Percentiles rank a stretch among this genome's conserved stretches.
phyloP scores from a whole-genome alignment of 441 rosid species.

The Bruguiera hainesii region DNA sequence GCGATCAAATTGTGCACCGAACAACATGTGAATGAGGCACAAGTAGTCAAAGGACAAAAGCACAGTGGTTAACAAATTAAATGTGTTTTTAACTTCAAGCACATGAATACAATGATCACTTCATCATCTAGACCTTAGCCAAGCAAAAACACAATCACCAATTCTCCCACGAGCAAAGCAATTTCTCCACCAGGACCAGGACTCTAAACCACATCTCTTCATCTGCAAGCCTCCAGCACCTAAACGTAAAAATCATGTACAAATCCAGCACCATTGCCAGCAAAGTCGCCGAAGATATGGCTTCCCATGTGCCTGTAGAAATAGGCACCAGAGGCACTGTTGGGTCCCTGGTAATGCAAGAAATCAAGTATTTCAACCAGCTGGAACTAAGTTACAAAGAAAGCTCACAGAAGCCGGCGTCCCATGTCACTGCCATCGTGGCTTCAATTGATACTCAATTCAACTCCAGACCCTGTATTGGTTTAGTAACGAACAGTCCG shows the following conservation, averaged over 20 bases:
- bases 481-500: conserved; percentile 27
- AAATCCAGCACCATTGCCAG: conserved; percentile 23
- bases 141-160: conserved; percentile 24
- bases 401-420: conserved; percentile 31
- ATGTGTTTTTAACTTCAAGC: conserved; percentile 34
- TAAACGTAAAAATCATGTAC: conserved; percentile 22
- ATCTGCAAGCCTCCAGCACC: conserved; percentile 25
- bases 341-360: conserved; percentile 51
- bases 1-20: conserved; percentile 4
- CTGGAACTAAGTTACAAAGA: conserved; percentile 29
- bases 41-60: conserved; percentile 1
- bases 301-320: conserved; percentile 35
- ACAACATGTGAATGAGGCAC: conserved; percentile 1
- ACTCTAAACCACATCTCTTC: conserved; percentile 22
- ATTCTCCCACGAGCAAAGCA: conserved; percentile 19
- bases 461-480: conserved; percentile 16
- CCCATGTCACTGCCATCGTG: conserved; percentile 12
- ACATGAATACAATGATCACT: conserved; percentile 40
- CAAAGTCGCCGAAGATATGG: conserved; percentile 25
- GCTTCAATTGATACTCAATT: conserved; percentile 27
- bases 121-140: conserved; percentile 25
- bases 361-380: conserved; percentile 46
- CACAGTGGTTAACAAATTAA: conserved; percentile 27
- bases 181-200: conserved; percentile 24
- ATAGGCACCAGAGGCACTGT: conserved; percentile 58